These are phyloP conservation scores for Cadophora gregata DNA, from an alignment of 2,329 filamentous ascomycete genomes.

Conservation along the genomic window DNA sequence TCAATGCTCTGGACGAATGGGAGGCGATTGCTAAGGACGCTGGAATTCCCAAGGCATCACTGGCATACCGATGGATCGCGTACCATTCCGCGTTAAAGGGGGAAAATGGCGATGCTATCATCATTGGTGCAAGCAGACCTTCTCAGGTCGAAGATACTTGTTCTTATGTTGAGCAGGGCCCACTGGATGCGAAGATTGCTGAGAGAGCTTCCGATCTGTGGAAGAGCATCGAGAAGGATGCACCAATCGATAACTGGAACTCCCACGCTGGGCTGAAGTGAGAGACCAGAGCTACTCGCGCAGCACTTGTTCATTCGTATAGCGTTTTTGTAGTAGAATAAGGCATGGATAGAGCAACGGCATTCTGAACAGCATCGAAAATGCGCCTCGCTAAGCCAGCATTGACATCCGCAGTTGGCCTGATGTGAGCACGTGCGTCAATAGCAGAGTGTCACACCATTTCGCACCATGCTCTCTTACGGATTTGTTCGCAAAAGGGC, in stretches of 20 bases:
- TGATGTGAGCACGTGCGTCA: background rate
- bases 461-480: background rate
- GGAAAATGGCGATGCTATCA: conserved; percentile 43
- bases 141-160: conserved; percentile 38
- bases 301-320: background rate
- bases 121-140: conserved; percentile 39
- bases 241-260: conserved; percentile 36
- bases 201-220: conserved; percentile 36
- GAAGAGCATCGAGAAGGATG: conserved; percentile 39
- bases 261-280: background rate
- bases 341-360: background rate
- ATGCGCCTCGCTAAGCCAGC: background rate
- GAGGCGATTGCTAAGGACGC: conserved; percentile 40
- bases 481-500: background rate
- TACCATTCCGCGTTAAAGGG: conserved; percentile 42
- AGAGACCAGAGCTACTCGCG: background rate
- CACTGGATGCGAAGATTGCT: conserved; percentile 33
- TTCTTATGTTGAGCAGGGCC: conserved; percentile 33
- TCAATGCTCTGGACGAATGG: conserved; percentile 41
- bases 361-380: background rate
- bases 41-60: conserved; percentile 43
- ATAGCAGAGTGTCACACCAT: background rate
- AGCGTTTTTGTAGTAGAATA: too few species aligned
- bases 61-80: conserved; percentile 48
- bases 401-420: background rate